phyloP scores from a whole-genome alignment of 1,139 yeast genomes.

The Candida frijolesensis region DNA sequence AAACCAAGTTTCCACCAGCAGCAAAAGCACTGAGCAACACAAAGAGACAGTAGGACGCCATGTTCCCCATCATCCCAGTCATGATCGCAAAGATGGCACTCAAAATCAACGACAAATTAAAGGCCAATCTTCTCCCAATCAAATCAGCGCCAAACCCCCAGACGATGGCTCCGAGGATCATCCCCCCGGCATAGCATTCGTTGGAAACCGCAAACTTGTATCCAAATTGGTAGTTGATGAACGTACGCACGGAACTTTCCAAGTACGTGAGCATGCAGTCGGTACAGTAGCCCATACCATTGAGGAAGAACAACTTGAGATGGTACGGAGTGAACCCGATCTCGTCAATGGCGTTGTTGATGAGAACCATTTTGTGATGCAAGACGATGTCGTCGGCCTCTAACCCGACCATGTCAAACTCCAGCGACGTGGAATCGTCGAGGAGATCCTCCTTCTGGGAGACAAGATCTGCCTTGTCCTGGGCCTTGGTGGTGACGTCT shows the following conservation, averaged over 20 bases:
- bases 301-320: constrained; percentile 40
- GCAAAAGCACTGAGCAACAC: constrained; percentile 48
- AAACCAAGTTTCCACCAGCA: constrained; percentile 63
- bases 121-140: constrained; percentile 59
- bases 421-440: constrained; percentile 16
- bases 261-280: constrained; percentile 57
- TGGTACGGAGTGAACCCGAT: constrained; percentile 41
- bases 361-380: constrained; percentile 28
- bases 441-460: constrained; percentile 8
- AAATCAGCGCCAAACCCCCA: constrained; percentile 65
- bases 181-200: constrained; percentile 40
- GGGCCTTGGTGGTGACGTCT: background rate
- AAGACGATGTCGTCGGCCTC: constrained; percentile 29
- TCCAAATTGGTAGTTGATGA: constrained; percentile 46
- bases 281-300: constrained; percentile 67
- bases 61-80: constrained; percentile 52
- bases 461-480: background rate
- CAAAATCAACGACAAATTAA: constrained; percentile 53
- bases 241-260: constrained; percentile 39
- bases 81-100: constrained; percentile 54
- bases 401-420: constrained; percentile 26
- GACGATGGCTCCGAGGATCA: constrained; percentile 56
- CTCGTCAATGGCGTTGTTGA: constrained; percentile 38
- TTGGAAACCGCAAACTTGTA: constrained; percentile 33
- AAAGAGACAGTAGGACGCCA: constrained; percentile 52